Conservation (phyloP, 257 asterid genomes). For the Nicotiana knightiana region DNA sequence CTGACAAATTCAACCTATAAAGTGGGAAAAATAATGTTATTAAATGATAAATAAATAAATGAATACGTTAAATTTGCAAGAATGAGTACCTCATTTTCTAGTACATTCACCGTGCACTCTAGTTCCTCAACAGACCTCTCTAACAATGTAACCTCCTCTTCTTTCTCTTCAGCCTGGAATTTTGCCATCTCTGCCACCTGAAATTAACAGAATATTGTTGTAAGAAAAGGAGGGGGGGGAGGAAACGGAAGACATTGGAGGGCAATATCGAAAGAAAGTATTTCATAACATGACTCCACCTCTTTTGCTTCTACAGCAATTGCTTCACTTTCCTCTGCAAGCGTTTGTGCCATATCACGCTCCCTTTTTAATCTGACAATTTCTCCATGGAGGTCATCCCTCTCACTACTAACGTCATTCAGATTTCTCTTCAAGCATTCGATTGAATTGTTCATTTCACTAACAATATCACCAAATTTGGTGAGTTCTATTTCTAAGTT, state of each 20-base stretch:
- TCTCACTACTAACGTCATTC: conserved; percentile 40
- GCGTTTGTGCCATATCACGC: conserved; percentile 52
- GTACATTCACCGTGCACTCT: conserved; percentile 80
- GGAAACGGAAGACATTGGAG: neutral
- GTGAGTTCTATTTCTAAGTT: conserved; percentile 58
- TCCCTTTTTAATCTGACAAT: conserved; percentile 42
- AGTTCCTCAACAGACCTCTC: conserved; percentile 89
- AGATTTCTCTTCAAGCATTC: conserved; percentile 54
- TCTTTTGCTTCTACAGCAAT: conserved; percentile 68
- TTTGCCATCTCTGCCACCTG: conserved; percentile 57
- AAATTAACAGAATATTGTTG: conserved; percentile 9
- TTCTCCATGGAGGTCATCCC: conserved; percentile 45
- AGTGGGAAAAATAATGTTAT: conserved; percentile 25
- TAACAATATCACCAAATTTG: conserved; percentile 54
- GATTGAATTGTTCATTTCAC: conserved; percentile 44
- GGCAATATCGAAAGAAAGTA: neutral
- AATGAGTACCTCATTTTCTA: conserved; percentile 74
- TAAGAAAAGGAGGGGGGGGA: conserved; percentile 12
- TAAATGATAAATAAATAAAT: neutral
- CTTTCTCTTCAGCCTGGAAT: conserved; percentile 65
- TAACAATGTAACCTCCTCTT: conserved; percentile 78
- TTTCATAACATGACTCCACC: conserved; percentile 34
- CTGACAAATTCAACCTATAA: conserved; percentile 68
- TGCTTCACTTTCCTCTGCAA: conserved; percentile 69
- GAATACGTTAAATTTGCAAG: conserved; percentile 11